These are phyloP conservation scores for Bacidia gigantensis DNA, from an alignment of 495 filamentous ascomycete genomes.

Conservation along the genomic window DNA sequence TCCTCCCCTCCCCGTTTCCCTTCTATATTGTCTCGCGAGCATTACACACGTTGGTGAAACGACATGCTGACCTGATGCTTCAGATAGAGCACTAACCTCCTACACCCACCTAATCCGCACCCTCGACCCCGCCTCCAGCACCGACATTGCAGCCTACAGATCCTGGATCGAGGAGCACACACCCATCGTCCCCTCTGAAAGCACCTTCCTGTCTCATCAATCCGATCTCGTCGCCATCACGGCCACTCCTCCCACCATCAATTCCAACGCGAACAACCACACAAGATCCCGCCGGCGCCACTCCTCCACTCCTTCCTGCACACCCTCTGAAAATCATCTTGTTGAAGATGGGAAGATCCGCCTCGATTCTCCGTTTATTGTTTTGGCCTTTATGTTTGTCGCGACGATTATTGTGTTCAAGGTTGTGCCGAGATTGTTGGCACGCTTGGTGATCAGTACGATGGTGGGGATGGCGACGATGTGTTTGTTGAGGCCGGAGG, in stretches of 20 bases:
- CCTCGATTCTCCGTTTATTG: constrained; percentile 32
- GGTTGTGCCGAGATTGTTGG: constrained; percentile 27
- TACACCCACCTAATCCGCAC: constrained; percentile 47
- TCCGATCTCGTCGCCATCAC: constrained; percentile 52
- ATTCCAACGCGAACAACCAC: background rate
- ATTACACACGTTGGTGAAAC: background rate
- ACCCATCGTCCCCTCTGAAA: constrained; percentile 53
- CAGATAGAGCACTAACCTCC: constrained; percentile 56
- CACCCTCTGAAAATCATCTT: background rate
- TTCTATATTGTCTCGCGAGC: background rate
- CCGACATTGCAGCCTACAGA: constrained; percentile 51
- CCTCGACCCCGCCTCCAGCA: constrained; percentile 38
- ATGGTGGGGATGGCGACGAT: constrained; percentile 8
- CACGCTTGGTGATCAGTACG: constrained; percentile 15
- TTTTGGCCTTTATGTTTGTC: constrained; percentile 40
- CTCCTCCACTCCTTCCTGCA: background rate
- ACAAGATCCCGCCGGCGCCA: constrained; percentile 6
- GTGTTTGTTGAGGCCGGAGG: constrained; percentile 2
- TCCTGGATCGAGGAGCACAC: constrained; percentile 46
- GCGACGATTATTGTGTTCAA: constrained; percentile 47
- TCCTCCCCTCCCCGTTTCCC: no score
- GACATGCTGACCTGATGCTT: constrained; percentile 2
- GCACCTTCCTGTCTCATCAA: constrained; percentile 49
- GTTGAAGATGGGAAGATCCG: background rate
- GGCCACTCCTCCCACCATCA: constrained; percentile 9